Conservation (phyloP, 495 filamentous ascomycete species). For the Saxophila tyrrhenica region DNA sequence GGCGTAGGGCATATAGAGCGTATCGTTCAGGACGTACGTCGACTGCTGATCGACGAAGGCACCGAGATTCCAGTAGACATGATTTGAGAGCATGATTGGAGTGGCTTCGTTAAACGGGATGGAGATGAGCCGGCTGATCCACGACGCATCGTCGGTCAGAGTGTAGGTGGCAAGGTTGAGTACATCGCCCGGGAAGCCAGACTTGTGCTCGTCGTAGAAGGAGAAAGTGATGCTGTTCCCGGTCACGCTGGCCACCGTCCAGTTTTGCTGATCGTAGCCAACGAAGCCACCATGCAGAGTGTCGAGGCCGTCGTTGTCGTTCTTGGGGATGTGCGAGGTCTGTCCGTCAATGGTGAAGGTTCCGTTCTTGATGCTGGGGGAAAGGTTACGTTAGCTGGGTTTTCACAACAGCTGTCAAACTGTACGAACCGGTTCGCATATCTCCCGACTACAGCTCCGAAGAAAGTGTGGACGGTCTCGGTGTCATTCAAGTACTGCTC, state of each 20-base stretch:
- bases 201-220: slow-evolving; percentile 54
- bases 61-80: slow-evolving; percentile 78
- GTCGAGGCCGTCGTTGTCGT: slow-evolving; percentile 56
- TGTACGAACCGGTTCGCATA: slow-evolving; percentile 50
- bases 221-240: slow-evolving; percentile 61
- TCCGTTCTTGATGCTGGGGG: slow-evolving; percentile 61
- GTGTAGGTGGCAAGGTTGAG: slow-evolving; percentile 64
- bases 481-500: slow-evolving; percentile 50
- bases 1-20: slow-evolving; percentile 55
- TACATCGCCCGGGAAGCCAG: slow-evolving; percentile 67
- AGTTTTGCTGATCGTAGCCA: slow-evolving; percentile 70
- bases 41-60: slow-evolving; percentile 49
- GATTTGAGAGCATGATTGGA: slow-evolving; percentile 56
- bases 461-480: slow-evolving; percentile 52
- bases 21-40: slow-evolving; percentile 50
- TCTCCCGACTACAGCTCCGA: slow-evolving; percentile 61
- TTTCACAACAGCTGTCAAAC: neutral
- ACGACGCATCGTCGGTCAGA: slow-evolving; percentile 17
- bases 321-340: slow-evolving; percentile 50
- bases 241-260: slow-evolving; percentile 54
- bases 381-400: neutral
- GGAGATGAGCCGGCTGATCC: slow-evolving; percentile 16
- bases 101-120: slow-evolving; percentile 29
- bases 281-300: slow-evolving; percentile 64
- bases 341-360: slow-evolving; percentile 57